A percentile compares a stretch with the other conserved stretches of the same genome.
Conservation (phyloP, 1,284 basidiomycete genomes). For the Ganoderma leucocontextum region DNA sequence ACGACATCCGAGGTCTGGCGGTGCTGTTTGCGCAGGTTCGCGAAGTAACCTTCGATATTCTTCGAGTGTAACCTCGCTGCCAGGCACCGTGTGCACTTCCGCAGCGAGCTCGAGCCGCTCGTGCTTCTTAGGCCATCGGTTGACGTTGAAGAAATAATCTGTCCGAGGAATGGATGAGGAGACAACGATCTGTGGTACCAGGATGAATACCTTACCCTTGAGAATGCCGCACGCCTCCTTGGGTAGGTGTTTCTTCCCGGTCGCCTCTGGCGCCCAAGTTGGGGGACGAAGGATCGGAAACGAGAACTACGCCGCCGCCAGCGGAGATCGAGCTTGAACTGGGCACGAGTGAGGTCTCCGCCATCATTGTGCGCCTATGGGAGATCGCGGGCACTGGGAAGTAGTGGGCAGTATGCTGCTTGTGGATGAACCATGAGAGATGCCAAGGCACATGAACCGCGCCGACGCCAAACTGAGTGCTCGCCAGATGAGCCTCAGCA, state of each 20-base stretch:
- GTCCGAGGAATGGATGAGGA: background rate
- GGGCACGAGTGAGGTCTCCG: background rate
- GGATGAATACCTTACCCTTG: background rate
- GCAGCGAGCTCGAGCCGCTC: background rate
- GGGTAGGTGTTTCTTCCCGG: background rate
- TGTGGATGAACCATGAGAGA: background rate
- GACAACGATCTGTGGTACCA: background rate
- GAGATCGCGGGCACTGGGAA: background rate
- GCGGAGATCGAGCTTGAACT: background rate
- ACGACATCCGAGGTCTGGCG: background rate
- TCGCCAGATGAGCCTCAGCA: too few relatives aligned
- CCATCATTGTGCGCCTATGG: background rate
- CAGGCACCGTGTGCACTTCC: background rate
- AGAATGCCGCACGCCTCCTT: background rate
- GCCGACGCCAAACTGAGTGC: too few relatives aligned
- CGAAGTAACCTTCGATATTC: background rate
- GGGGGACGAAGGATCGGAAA: background rate
- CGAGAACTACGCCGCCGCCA: background rate
- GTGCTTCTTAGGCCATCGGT: background rate
- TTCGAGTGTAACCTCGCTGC: background rate
- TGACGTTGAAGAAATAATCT: conserved; percentile 6
- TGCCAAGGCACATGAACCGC: too few relatives aligned
- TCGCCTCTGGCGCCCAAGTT: background rate
- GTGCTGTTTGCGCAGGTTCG: background rate
- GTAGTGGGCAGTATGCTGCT: background rate